A percentile compares a stretch with the other conserved stretches of the same genome.
Conservation (phyloP, 345 rosid genomes). For the Populus alba region DNA sequence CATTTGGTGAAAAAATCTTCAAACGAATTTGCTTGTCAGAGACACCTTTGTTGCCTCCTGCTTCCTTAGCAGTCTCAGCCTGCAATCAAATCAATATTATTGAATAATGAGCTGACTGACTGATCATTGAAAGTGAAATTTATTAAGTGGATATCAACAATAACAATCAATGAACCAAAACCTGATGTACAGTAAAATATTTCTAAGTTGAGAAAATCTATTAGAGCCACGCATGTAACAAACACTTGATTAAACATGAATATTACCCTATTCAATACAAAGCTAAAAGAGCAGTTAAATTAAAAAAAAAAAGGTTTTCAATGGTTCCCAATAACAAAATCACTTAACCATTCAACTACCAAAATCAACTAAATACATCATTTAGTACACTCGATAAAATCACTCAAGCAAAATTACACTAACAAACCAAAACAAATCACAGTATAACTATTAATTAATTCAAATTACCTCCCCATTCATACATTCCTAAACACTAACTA, state of each 20-base stretch:
- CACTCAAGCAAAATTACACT: not conserved
- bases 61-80: constrained; percentile 85
- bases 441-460: no score
- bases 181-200: not conserved
- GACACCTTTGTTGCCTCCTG: constrained; percentile 90
- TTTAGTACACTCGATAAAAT: not conserved
- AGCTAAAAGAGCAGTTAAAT: no score
- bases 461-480: not conserved
- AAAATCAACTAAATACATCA: not conserved
- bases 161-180: not conserved
- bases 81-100: constrained; percentile 19
- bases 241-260: not conserved
- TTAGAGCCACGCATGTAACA: not conserved
- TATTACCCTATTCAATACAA: no score
- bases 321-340: not conserved
- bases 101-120: not conserved
- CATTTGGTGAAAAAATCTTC: constrained; percentile 89
- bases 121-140: not conserved
- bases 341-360: not conserved
- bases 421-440: not conserved
- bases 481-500: not conserved
- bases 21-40: constrained; percentile 84
- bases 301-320: no score
- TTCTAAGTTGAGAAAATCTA: not conserved
- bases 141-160: not conserved